Conservation (phyloP, 805 yeast genomes). For the Sugiyamaella floridensis region DNA sequence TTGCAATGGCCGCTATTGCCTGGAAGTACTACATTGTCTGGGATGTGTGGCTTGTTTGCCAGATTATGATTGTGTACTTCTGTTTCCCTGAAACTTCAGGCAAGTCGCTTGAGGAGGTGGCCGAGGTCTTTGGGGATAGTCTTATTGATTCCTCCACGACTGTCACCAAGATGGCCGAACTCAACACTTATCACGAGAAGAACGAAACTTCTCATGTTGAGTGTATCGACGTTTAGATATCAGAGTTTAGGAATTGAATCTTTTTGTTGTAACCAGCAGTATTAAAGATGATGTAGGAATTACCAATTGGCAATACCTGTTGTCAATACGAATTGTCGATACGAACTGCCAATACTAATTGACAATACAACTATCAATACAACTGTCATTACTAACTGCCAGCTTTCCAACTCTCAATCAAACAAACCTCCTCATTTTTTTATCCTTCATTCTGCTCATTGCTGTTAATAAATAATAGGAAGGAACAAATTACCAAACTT, state of each 20-base stretch:
- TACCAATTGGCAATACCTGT: too few relatives aligned
- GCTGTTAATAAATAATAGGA: too few relatives aligned
- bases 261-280: neutral
- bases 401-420: too few relatives aligned
- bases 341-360: too few relatives aligned
- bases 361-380: too few relatives aligned
- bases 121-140: slow-evolving; percentile 35
- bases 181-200: neutral
- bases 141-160: neutral
- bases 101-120: slow-evolving; percentile 39
- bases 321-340: too few relatives aligned
- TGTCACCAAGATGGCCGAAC: neutral
- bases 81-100: slow-evolving; percentile 40
- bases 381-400: too few relatives aligned
- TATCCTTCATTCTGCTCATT: too few relatives aligned
- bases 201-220: slow-evolving; percentile 1
- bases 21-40: slow-evolving; percentile 41
- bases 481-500: too few relatives aligned
- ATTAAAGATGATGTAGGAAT: too few relatives aligned
- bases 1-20: slow-evolving; percentile 36
- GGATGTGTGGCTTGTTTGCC: slow-evolving; percentile 17
- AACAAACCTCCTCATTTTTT: too few relatives aligned
- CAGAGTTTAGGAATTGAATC: neutral
- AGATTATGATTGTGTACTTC: slow-evolving; percentile 29
- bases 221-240: neutral